Base-by-base conservation (phyloP, 371 early-diverging fungal species). In the Rhizopus microsporus region DNA sequence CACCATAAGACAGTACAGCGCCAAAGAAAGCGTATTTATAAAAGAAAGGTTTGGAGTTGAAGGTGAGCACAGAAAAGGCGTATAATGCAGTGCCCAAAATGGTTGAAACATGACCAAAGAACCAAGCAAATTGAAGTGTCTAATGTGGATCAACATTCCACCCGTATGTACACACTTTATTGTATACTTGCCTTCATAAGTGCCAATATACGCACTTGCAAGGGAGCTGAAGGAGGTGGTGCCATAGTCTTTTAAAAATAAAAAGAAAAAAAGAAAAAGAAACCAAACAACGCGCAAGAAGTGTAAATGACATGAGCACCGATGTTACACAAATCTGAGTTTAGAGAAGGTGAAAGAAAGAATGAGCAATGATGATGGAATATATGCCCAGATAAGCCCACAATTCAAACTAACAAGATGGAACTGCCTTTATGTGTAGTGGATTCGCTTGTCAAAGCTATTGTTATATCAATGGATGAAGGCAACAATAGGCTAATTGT, bases 1-100 rank as follows among this genome's bases (percentile, higher is more conserved):
- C 91, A 45, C 88, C 87, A 69, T 95, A 95, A 44, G 88, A 87
- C 32, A 89, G 53, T 7, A 91, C 56, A 5, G 92, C 89, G 7
- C 94, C 92, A 62, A 86, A 59, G 44, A 82, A 86, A 12, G 91
- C 91, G 51, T 77, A 66, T 42, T 65, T 69, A 63, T 92, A 92
- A 54, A 66, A 57, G 17, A 52, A 56, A 29, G 65, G 48, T 32
- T 63, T 53, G 53, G 67, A 49, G 52, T 77, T 62, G 60, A 78
- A 69, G 12, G 65, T 59, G 17, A 73, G 40, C 3, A 72, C 50
- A 23, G 75, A 67, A 16, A 76, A n/a, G 15, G 56, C 51, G 57
- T 77, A 69, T 8, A 72, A 50, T 23, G 67, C 30, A 16, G 75
- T 59, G 43, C 77, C 77, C 43, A 68, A 15, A 56, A 80, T 54